Evolutionary conservation across 2,329 filamentous ascomycete genomes (phyloP).

Genomic region (Lizonia empirigonia): DNA sequence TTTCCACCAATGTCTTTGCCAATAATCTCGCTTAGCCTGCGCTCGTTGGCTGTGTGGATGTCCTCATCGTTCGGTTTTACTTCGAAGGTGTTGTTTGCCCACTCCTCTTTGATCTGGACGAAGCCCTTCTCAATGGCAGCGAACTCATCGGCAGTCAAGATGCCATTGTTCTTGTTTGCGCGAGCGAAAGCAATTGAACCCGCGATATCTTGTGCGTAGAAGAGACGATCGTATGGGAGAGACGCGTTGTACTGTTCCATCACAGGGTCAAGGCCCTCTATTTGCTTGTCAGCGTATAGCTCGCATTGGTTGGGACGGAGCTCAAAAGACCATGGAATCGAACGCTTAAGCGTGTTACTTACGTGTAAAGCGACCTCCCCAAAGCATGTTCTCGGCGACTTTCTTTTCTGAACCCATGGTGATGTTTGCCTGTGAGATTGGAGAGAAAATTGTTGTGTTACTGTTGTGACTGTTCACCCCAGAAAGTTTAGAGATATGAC

Average conservation of each 20-base stretch:
- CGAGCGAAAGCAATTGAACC: conserved; percentile 82
- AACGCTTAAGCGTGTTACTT: conserved; percentile 6
- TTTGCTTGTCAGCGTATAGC: conserved; percentile 19
- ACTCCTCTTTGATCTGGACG: conserved; percentile 59
- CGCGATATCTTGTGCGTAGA: conserved; percentile 80
- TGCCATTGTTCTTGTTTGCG: conserved; percentile 76
- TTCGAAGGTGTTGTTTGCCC: conserved; percentile 54
- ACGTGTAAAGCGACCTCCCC: conserved; percentile 47
- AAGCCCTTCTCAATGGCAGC: conserved; percentile 74
- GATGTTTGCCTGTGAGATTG: not conserved
- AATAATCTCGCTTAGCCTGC: conserved; percentile 74
- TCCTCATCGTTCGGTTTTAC: conserved; percentile 58
- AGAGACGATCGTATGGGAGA: conserved; percentile 76
- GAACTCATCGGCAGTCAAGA: conserved; percentile 76
- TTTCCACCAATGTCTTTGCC: conserved; percentile 85
- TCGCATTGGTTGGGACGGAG: not conserved
- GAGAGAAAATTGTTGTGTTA: conserved; percentile 9
- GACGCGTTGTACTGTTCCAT: conserved; percentile 87
- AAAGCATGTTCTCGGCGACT: conserved; percentile 48
- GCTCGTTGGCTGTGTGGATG: conserved; percentile 62
- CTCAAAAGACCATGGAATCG: not conserved
- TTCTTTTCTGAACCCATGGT: conserved; percentile 44
- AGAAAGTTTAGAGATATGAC: conserved; percentile 15
- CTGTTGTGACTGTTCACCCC: conserved; percentile 19
- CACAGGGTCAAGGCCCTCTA: conserved; percentile 80